Evolutionary conservation across 208 protist species (phyloP), one percentile per base, ranked within the genome.

Genomic region (Ichthyophonus hoferi): DNA sequence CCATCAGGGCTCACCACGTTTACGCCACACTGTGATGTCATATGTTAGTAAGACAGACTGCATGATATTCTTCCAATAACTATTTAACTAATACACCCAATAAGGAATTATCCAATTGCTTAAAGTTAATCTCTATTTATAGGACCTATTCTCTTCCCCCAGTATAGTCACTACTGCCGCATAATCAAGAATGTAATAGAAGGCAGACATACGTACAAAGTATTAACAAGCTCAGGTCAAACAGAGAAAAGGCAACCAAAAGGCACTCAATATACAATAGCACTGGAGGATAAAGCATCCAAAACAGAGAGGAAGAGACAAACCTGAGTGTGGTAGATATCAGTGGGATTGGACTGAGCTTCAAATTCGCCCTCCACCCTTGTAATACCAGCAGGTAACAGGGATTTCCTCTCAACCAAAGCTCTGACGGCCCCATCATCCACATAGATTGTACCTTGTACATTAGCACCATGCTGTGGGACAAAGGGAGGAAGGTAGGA

Each of bases 331-430:
- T n/a, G n/a, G n/a, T n/a, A n/a, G n/a, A n/a, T n/a, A n/a, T n/a
- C n/a, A n/a, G n/a, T n/a, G n/a, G n/a, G n/a, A n/a, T n/a, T n/a
- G n/a, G n/a, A n/a, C 35, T 91, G 17, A 37, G 84, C 31, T 2
- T 82, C 58, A 50, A 91, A 91, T 1, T 81, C 43, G 17, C 89
- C 85, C 42, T 89, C 43, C 24, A 91, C 89, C 12, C 78, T 81
- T 1, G 37, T 42, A 24, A 91, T 83, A 17, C 89, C 89, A 2
- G 79, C 81, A 1, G 83, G 76, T 35, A 88, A 88, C 33, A 91
- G 79, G 24, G 81, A 81, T 0, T 67, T 81, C 37, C 43, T 3
- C n/a, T 35, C 39, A 24, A 35, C 1, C 7, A 90, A 24, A 14
- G 88, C 78, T 1, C 14, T 34, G 2, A 79, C 82, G 1, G 79